Conservation (phyloP, 2,329 filamentous ascomycete species). For the Alternaria novae-zelandiae region DNA sequence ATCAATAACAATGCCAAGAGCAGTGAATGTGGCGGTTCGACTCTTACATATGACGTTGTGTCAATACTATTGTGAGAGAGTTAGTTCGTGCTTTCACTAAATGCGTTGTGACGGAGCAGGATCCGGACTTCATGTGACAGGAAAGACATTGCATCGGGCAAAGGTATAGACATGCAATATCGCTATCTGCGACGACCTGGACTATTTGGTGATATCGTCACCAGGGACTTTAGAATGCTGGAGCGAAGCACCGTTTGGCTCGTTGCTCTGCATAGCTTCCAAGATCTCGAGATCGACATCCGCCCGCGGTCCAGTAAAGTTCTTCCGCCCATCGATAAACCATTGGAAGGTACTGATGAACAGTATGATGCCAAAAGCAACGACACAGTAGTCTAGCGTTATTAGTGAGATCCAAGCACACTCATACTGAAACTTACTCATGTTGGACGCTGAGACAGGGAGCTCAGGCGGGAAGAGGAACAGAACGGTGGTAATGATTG, state of each 20-base stretch:
- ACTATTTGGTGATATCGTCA: slow-evolving; percentile 6
- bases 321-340: slow-evolving; percentile 66
- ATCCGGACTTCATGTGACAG: not conserved
- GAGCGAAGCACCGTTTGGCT: slow-evolving; percentile 4
- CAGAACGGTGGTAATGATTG: slow-evolving; percentile 73
- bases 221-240: slow-evolving; percentile 11
- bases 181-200: not conserved
- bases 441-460: slow-evolving; percentile 69
- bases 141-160: not conserved
- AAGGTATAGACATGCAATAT: not conserved
- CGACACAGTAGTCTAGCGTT: slow-evolving; percentile 57
- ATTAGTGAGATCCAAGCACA: slow-evolving; percentile 17
- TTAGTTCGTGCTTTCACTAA: not conserved
- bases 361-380: slow-evolving; percentile 64
- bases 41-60: not conserved
- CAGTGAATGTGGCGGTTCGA: not conserved
- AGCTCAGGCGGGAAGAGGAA: slow-evolving; percentile 75
- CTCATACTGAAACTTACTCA: slow-evolving; percentile 60
- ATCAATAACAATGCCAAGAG: not conserved
- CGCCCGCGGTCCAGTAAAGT: slow-evolving; percentile 60
- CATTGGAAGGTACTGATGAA: slow-evolving; percentile 65
- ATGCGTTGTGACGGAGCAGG: too few species aligned
- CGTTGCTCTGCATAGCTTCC: slow-evolving; percentile 37
- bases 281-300: slow-evolving; percentile 53
- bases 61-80: not conserved